phyloP scores from a whole-genome alignment of 352 stramenopile species.

The Blastocystis sp. region DNA sequence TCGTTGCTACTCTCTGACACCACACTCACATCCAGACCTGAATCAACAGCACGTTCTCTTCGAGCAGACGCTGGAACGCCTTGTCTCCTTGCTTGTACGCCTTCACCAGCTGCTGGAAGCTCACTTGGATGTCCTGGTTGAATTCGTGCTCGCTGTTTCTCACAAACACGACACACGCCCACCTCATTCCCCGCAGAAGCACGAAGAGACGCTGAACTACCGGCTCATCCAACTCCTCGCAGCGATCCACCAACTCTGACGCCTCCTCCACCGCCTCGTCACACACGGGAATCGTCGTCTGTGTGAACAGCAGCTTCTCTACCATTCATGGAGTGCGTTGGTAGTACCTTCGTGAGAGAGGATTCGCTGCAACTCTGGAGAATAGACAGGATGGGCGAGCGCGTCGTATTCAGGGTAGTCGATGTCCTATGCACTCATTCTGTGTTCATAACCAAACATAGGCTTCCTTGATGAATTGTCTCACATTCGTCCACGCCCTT shows the following conservation, averaged over 20 bases:
- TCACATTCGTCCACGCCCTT: background rate
- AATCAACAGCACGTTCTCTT: background rate
- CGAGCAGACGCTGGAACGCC: background rate
- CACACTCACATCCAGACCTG: background rate
- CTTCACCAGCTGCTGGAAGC: background rate
- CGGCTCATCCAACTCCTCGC: background rate
- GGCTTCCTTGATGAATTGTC: background rate
- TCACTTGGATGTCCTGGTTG: background rate
- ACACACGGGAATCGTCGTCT: background rate
- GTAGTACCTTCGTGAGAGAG: background rate
- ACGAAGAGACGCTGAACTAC: background rate
- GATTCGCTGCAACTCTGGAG: background rate
- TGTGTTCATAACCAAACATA: background rate
- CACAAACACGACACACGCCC: background rate
- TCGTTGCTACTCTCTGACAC: background rate
- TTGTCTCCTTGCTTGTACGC: background rate
- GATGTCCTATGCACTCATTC: background rate
- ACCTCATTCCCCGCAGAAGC: constrained; percentile 3
- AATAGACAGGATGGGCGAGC: background rate
- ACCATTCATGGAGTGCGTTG: background rate
- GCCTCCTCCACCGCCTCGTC: background rate
- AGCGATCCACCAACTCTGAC: background rate
- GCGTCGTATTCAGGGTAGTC: background rate
- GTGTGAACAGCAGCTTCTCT: background rate
- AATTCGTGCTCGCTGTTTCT: background rate